Evolutionary conservation across 2,329 filamentous ascomycete species (phyloP), one percentile per base, ranked within the genome.

Genomic region (Westerdykella aurantiaca): DNA sequence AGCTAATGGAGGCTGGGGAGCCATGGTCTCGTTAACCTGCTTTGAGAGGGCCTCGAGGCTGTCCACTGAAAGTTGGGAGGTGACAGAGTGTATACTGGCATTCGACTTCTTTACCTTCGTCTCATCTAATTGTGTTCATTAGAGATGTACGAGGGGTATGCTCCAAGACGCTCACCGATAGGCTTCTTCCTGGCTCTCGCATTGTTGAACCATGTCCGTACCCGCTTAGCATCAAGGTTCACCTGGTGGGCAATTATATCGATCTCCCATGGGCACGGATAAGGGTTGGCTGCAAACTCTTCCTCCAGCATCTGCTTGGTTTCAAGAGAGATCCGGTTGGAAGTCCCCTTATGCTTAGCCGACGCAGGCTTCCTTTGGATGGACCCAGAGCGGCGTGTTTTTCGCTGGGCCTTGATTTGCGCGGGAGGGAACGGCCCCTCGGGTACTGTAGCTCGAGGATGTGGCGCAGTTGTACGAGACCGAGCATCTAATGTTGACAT

Each of bases 191-290:
- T 54, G 7, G 61, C 58, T 31, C 63, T 49, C 4, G 61, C 59
- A 33, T 66, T 66, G 41, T 66, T 66, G 49, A 60, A 66, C 63
- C 61, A 66, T 21, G 59, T 65, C 18, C 59, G 53, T 29, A 66
- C 63, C 17, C 57, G 55, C 45, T 66, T 66, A 7, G 60, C 58
- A 13, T 65, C 61, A n/a, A 66, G 52, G 21, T 60, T 62, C 25
- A 61, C 58, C 46, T 65, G 61, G 31, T 65, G 61, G 16, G 61
- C 63, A 22, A 66, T 65, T 37, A 64, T 62, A 38, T 66, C 63
- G 33, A 65, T 53, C 38, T 66, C 63, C 61, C 61, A 66, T 0
- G 51, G 50, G 38, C 58, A 63, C 11, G 63, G 63, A 46, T 66
- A 66, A 6, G 63, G 60, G 35, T 66, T 66, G 2, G 55, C 50